Base-by-base conservation (phyloP, 306 rosid genomes). In the Lathyrus tuberosus region DNA sequence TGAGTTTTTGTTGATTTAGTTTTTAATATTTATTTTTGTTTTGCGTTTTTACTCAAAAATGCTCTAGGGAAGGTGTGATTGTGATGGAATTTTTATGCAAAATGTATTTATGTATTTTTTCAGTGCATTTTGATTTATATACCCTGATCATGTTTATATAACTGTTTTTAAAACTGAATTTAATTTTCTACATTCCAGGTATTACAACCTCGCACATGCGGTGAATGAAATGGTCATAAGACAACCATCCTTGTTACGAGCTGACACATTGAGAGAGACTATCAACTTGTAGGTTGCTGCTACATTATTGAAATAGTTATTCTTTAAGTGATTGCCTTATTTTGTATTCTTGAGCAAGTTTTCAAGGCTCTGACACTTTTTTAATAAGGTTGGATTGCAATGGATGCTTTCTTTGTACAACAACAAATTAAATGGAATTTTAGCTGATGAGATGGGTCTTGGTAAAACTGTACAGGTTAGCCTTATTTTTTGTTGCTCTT, bases 401-500 rank as follows among this genome's bases (percentile, higher is more conserved):
- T 95, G 99, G 99, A 95, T 95, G 99, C 97, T 95, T 82, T 95
- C 99, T 47, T 80, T 95, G 83, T 95, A 95, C 83, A 95, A 95
- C 95, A 95, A 95, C 86, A 95, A 95, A 76, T 83, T 95, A 77
- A 95, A 95, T 54, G 99, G 99, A 79, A 95, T 95, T 70, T 85
- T 95, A 72, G 99, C 99, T 1, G 99, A 95, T 89, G 99, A 95
- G 88, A 95, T 95, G 99, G 99, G 99, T 79, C 97, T 95, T 79
- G 99, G 99, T 62, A 95, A 95, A 86, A 95, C 99, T 17, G 99
- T 95, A 18, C 99, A 95, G 99, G 99, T 91, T 75, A 63, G 81
- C 70, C 68, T 76, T 65, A 62, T 30, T 28, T 28, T 44, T 8
- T 62, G 38, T 35, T 54, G 14, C 42, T 26, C 38, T 47, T 47